Percentiles rank a stretch among this genome's conserved stretches.
Conservation (phyloP, 1,284 basidiomycete species). For the Ustilago lituana region DNA sequence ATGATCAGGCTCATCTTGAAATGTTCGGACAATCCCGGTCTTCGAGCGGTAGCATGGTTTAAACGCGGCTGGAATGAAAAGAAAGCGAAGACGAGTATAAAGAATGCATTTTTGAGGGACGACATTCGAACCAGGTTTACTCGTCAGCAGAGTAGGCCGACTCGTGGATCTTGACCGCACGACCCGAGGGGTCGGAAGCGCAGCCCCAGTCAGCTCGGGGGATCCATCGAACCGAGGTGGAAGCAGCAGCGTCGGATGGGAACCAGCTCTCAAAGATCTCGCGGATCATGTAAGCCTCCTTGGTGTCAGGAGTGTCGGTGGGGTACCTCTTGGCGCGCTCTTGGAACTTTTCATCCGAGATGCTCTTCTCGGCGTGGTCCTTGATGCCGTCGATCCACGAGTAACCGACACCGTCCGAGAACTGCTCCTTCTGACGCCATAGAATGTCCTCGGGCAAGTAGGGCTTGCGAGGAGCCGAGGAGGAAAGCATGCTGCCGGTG, state of each 20-base stretch:
- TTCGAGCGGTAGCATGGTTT: too few relatives aligned
- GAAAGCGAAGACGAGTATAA: too few relatives aligned
- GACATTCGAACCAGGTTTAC: too few relatives aligned
- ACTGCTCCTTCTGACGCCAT: constrained; percentile 99
- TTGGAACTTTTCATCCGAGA: constrained; percentile 85
- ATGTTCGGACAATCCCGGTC: too few relatives aligned
- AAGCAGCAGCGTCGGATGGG: constrained; percentile 84
- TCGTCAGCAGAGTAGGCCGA: constrained; percentile 76
- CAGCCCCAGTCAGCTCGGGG: constrained; percentile 93
- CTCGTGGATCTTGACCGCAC: constrained; percentile 94
- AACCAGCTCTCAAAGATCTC: constrained; percentile 84
- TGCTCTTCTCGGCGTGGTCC: constrained; percentile 78
- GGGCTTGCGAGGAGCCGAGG: constrained; percentile 68
- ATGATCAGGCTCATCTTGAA: too few relatives aligned
- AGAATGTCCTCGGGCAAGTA: constrained; percentile 94
- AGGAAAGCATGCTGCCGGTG: constrained; percentile 22
- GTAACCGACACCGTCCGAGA: constrained; percentile 98
- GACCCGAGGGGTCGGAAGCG: constrained; percentile 89
- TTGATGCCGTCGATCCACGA: constrained; percentile 99
- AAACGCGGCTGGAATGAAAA: too few relatives aligned
- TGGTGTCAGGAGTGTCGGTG: constrained; percentile 88
- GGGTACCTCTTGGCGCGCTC: constrained; percentile 81
- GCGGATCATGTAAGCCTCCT: constrained; percentile 95
- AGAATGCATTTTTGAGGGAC: too few relatives aligned
- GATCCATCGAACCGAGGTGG: constrained; percentile 78